Evolutionary conservation across 805 yeast genomes (phyloP).

Genomic region (Yarrowia keelungensis): DNA sequence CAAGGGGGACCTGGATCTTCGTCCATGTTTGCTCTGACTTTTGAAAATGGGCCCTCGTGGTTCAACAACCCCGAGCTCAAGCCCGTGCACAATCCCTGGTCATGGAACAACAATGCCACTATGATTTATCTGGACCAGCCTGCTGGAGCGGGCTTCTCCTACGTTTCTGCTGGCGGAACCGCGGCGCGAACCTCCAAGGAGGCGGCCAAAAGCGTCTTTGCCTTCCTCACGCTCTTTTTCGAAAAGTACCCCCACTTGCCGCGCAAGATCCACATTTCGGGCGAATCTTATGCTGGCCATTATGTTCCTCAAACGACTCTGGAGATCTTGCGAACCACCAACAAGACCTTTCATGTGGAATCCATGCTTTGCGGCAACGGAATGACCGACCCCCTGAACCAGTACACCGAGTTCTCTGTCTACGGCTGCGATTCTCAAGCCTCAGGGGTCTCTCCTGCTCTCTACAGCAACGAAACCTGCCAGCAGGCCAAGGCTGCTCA

Average conservation of each 20-base stretch:
- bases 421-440: conserved; percentile 81
- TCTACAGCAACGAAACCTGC: conserved; percentile 75
- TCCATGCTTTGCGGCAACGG: conserved; percentile 92
- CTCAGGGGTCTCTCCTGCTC: conserved; percentile 76
- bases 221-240: conserved; percentile 75
- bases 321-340: conserved; percentile 66
- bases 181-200: conserved; percentile 63
- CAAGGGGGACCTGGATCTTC: conserved; percentile 92
- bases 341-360: conserved; percentile 65
- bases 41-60: conserved; percentile 81
- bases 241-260: conserved; percentile 58
- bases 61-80: conserved; percentile 61
- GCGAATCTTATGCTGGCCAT: conserved; percentile 86
- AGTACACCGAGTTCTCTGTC: conserved; percentile 78
- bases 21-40: conserved; percentile 77
- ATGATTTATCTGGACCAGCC: conserved; percentile 85
- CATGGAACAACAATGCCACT: conserved; percentile 82
- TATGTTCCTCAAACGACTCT: conserved; percentile 81
- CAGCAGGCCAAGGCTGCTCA: conserved; percentile 63
- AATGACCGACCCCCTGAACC: conserved; percentile 74
- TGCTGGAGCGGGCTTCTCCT: conserved; percentile 76
- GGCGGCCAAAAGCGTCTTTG: conserved; percentile 79
- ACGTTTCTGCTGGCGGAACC: conserved; percentile 52
- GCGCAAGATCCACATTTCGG: conserved; percentile 73
- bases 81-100: conserved; percentile 70